Conservation (phyloP, 2,329 filamentous ascomycete genomes). For the Camptophora hylomeconis region DNA sequence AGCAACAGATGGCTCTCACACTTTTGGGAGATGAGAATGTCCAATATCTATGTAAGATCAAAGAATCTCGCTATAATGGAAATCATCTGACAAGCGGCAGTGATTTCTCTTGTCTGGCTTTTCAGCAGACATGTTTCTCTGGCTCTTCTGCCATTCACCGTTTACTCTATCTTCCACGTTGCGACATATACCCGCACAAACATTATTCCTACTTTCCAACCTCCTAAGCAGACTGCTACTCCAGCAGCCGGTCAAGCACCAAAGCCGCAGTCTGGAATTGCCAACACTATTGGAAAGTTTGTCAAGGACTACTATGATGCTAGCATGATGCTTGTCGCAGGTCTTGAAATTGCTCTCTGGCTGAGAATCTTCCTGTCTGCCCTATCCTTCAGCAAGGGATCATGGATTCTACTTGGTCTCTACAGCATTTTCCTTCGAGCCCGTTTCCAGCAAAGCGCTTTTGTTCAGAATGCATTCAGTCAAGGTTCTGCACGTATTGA, state of each 20-base stretch:
- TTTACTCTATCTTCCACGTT: constrained; percentile 98
- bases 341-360: constrained; percentile 80
- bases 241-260: constrained; percentile 40
- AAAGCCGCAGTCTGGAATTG: constrained; percentile 45
- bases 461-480: constrained; percentile 73
- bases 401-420: constrained; percentile 72
- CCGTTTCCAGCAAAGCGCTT: constrained; percentile 76
- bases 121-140: constrained; percentile 78
- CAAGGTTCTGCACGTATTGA: constrained; percentile 65
- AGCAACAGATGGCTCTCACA: constrained; percentile 49
- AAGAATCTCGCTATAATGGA: not conserved
- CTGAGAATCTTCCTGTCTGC: constrained; percentile 68
- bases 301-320: constrained; percentile 97
- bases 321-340: constrained; percentile 86
- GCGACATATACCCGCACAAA: constrained; percentile 92
- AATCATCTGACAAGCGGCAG: constrained; percentile 34
- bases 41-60: constrained; percentile 74
- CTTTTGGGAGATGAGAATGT: constrained; percentile 86
- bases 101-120: constrained; percentile 91
- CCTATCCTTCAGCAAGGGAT: constrained; percentile 76
- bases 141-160: constrained; percentile 82
- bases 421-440: constrained; percentile 91
- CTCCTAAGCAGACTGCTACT: constrained; percentile 42
- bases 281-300: constrained; percentile 77
- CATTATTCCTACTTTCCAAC: constrained; percentile 74